Percentiles rank a stretch among this genome's conserved stretches.
phyloP scores from a whole-genome alignment of 108 stramenopile genomes.

The Cyclostephanos invisitatus region DNA sequence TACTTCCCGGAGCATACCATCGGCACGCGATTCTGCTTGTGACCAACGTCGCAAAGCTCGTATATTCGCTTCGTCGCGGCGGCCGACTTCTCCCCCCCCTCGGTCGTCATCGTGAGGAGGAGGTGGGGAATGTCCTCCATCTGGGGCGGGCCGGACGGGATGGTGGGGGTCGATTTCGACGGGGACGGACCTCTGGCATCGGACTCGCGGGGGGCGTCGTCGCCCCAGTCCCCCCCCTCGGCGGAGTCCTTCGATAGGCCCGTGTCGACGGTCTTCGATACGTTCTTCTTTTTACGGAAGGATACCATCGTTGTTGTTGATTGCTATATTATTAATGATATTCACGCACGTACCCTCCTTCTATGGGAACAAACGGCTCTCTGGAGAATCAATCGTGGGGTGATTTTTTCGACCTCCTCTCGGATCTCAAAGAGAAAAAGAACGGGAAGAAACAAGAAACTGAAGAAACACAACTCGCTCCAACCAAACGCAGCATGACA shows the following conservation, averaged over 20 bases:
- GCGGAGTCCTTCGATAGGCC: not conserved
- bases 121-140: conserved; percentile 92
- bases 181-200: conserved; percentile 5
- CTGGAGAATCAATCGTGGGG: too few relatives aligned
- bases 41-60: conserved; percentile 90
- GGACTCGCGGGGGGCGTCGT: conserved; percentile 5
- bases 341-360: too few relatives aligned
- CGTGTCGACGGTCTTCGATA: conserved; percentile 30
- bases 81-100: conserved; percentile 85
- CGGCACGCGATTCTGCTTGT: conserved; percentile 93
- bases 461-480: too few relatives aligned
- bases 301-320: conserved; percentile 26
- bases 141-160: conserved; percentile 57
- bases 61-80: conserved; percentile 91
- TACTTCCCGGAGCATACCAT: conserved; percentile 92
- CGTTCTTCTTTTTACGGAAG: conserved; percentile 47
- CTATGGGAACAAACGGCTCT: too few relatives aligned
- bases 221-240: not conserved
- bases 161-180: conserved; percentile 12
- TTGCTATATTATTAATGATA: not conserved
- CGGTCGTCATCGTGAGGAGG: conserved; percentile 79
- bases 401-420: too few relatives aligned
- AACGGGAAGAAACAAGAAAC: too few relatives aligned
- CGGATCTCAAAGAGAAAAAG: too few relatives aligned
- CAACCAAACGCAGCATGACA: too few relatives aligned